Percentiles rank a stretch among this genome's conserved stretches.
Conservation (phyloP, 2,329 filamentous ascomycete genomes). For the Akanthomyces muscarius region DNA sequence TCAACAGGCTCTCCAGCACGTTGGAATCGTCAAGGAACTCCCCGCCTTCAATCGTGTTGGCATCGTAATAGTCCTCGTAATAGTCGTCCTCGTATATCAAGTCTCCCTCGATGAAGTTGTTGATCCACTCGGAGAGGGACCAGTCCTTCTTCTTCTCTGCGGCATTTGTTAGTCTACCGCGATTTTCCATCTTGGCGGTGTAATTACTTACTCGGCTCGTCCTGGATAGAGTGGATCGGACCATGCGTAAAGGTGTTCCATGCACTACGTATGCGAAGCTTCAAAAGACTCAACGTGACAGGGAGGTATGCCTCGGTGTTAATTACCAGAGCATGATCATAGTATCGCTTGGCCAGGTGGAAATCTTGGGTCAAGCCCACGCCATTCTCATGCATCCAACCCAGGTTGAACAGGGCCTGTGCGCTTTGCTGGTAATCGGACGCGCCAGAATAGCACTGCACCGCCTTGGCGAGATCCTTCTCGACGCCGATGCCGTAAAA, state of each 20-base stretch:
- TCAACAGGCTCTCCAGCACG: slow-evolving; percentile 77
- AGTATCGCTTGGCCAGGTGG: slow-evolving; percentile 93
- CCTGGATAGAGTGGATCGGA: slow-evolving; percentile 85
- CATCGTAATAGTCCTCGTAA: slow-evolving; percentile 54
- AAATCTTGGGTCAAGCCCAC: slow-evolving; percentile 91
- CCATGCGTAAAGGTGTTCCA: slow-evolving; percentile 94
- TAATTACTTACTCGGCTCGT: slow-evolving; percentile 67
- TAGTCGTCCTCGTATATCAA: slow-evolving; percentile 57
- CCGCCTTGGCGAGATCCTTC: slow-evolving; percentile 76
- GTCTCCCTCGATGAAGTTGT: slow-evolving; percentile 74
- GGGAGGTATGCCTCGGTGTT: slow-evolving; percentile 93
- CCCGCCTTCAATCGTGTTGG: slow-evolving; percentile 48
- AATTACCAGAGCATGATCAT: slow-evolving; percentile 86
- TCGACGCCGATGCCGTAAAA: slow-evolving; percentile 73
- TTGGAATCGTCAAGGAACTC: slow-evolving; percentile 71
- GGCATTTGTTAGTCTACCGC: not conserved
- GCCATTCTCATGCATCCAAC: slow-evolving; percentile 99
- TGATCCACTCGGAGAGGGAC: slow-evolving; percentile 81
- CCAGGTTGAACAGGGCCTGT: slow-evolving; percentile 93
- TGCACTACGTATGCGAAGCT: slow-evolving; percentile 77
- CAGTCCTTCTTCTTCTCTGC: slow-evolving; percentile 67
- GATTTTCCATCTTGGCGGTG: slow-evolving; percentile 27
- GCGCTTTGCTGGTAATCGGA: slow-evolving; percentile 89
- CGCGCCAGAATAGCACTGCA: slow-evolving; percentile 86
- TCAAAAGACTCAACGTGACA: slow-evolving; percentile 81